Conservation (phyloP, 495 filamentous ascomycete genomes). For the Penicillium bialowiezense region DNA sequence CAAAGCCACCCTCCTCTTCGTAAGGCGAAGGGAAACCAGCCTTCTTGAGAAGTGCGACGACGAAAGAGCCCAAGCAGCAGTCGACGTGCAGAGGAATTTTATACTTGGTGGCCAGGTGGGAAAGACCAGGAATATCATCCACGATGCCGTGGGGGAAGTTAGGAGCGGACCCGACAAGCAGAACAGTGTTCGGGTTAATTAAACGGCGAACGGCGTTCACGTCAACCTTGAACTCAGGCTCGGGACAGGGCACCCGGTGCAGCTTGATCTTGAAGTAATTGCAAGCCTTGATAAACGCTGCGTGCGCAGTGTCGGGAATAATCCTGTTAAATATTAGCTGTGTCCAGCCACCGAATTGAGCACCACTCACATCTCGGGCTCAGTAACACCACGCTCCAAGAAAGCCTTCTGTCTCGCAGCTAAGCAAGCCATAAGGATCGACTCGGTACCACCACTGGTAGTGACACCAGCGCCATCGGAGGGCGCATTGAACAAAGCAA, state of each 20-base stretch:
- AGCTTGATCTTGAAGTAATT: slow-evolving; percentile 94
- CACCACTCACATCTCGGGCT: slow-evolving; percentile 81
- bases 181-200: slow-evolving; percentile 93
- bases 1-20: slow-evolving; percentile 73
- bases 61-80: slow-evolving; percentile 94
- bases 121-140: slow-evolving; percentile 86
- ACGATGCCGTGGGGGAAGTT: slow-evolving; percentile 99
- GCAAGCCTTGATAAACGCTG: slow-evolving; percentile 92
- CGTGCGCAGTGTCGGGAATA: slow-evolving; percentile 89
- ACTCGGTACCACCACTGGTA: slow-evolving; percentile 92
- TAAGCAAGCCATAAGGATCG: slow-evolving; percentile 91
- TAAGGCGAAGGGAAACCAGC: slow-evolving; percentile 72
- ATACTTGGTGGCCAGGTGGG: slow-evolving; percentile 73
- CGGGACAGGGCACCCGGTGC: slow-evolving; percentile 85
- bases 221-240: slow-evolving; percentile 81
- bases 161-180: slow-evolving; percentile 92
- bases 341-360: background rate
- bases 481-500: slow-evolving; percentile 90
- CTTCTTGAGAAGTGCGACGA: slow-evolving; percentile 85
- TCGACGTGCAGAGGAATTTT: slow-evolving; percentile 92
- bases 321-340: slow-evolving; percentile 60
- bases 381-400: slow-evolving; percentile 77
- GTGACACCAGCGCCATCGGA: slow-evolving; percentile 79
- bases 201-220: slow-evolving; percentile 71
- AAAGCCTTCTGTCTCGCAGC: slow-evolving; percentile 86